Conservation (phyloP, 805 yeast genomes). For the Myxozyma udenii region DNA sequence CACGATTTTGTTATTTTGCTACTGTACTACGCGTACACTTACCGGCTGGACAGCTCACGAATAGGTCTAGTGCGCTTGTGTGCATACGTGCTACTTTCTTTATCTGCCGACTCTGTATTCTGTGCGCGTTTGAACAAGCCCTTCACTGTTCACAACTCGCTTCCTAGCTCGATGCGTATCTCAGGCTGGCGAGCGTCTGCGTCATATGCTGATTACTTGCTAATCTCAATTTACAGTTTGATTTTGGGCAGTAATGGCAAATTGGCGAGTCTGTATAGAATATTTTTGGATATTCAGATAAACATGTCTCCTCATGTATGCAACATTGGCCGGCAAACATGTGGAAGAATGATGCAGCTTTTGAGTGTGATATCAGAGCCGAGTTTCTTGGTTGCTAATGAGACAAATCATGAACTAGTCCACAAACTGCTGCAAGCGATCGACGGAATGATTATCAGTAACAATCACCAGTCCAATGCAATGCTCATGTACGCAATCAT, state of each 20-base stretch:
- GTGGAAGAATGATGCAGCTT: conserved; percentile 34
- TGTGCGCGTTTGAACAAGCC: conserved; percentile 29
- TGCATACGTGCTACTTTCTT: conserved; percentile 35
- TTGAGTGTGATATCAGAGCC: conserved; percentile 31
- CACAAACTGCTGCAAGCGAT: conserved; percentile 31
- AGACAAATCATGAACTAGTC: conserved; percentile 29
- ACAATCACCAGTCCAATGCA: conserved; percentile 33
- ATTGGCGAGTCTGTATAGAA: conserved; percentile 31
- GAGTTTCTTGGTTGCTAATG: conserved; percentile 30
- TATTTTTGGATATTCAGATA: conserved; percentile 34
- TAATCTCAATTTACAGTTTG: conserved; percentile 28
- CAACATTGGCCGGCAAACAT: conserved; percentile 33
- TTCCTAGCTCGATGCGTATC: conserved; percentile 34
- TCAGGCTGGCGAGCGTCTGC: conserved; percentile 18
- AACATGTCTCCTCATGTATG: conserved; percentile 37
- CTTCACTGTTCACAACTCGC: conserved; percentile 34
- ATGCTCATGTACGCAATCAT: conserved; percentile 33
- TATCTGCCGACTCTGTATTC: conserved; percentile 34
- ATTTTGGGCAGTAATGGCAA: conserved; percentile 26
- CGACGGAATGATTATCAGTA: conserved; percentile 29
- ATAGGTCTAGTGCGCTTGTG: conserved; percentile 37
- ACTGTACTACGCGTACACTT: conserved; percentile 56
- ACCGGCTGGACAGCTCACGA: conserved; percentile 38
- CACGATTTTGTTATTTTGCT: conserved; percentile 54
- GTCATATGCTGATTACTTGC: conserved; percentile 36